Percentiles rank a stretch among this genome's conserved stretches.
These are phyloP conservation scores for Torrubiellomyces zombiae DNA, from an alignment of 2,329 filamentous ascomycete genomes.

Conservation along the genomic window DNA sequence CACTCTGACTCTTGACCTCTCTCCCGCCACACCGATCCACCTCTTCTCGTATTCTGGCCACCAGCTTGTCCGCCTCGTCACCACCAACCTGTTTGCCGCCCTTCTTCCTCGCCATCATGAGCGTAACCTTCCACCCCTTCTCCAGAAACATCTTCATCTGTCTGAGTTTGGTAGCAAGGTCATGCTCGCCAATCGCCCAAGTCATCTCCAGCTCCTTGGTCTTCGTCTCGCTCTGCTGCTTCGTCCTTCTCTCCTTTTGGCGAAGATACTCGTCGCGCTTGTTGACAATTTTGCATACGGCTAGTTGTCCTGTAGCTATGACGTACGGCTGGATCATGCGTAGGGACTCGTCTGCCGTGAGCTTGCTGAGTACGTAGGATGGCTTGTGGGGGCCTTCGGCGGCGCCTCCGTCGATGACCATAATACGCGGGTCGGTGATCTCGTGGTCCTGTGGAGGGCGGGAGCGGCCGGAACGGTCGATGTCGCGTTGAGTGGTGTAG, in stretches of 20 bases:
- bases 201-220: conserved; percentile 75
- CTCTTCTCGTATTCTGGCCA: conserved; percentile 24
- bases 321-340: conserved; percentile 24
- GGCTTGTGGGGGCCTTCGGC: conserved; percentile 22
- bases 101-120: conserved; percentile 52
- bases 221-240: conserved; percentile 25
- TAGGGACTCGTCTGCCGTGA: conserved; percentile 20
- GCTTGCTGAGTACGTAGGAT: conserved; percentile 21
- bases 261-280: conserved; percentile 32
- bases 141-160: conserved; percentile 51
- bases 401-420: conserved; percentile 22
- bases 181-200: conserved; percentile 67
- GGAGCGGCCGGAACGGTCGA: conserved; percentile 17
- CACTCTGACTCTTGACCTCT: conserved; percentile 28
- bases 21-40: conserved; percentile 19
- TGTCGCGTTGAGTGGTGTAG: conserved; percentile 17
- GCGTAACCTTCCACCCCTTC: conserved; percentile 60
- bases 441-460: conserved; percentile 25
- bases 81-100: conserved; percentile 38
- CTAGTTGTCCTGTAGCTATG: conserved; percentile 18
- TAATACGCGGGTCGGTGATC: conserved; percentile 25
- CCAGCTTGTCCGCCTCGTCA: conserved; percentile 43
- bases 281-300: conserved; percentile 57
- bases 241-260: conserved; percentile 24
- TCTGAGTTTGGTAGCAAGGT: conserved; percentile 55